Conservation (phyloP, 192 early-diverging fungal genomes). For the Dissophora globulifera region DNA sequence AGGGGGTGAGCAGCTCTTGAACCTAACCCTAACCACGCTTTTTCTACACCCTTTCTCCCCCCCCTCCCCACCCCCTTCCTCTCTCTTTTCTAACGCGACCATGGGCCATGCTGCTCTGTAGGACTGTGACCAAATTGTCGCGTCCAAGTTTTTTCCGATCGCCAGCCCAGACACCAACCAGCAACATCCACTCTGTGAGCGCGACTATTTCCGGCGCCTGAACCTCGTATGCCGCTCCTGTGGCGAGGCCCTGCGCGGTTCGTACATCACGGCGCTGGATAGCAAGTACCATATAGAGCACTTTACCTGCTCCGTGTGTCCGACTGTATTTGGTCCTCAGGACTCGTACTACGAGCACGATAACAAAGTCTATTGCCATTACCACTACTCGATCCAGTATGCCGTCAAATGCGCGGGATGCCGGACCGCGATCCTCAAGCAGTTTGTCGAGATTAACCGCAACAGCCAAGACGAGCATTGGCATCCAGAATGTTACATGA, state of each 20-base stretch:
- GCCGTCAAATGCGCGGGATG: constrained; percentile 96
- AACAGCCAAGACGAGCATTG: constrained; percentile 87
- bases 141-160: constrained; percentile 87
- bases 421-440: constrained; percentile 92
- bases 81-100: too few relatives aligned
- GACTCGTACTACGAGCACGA: constrained; percentile 98
- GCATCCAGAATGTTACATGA: constrained; percentile 99
- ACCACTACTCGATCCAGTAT: constrained; percentile 91
- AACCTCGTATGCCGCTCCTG: constrained; percentile 88
- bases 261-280: constrained; percentile 91
- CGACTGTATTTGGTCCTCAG: constrained; percentile 93
- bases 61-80: not conserved
- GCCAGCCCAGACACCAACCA: constrained; percentile 62
- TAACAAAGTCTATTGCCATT: constrained; percentile 91
- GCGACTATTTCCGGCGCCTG: constrained; percentile 85
- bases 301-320: constrained; percentile 94
- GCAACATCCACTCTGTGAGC: constrained; percentile 86
- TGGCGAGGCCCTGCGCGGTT: constrained; percentile 84
- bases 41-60: not conserved
- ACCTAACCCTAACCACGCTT: constrained; percentile 3
- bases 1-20: not conserved
- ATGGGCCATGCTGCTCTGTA: constrained; percentile 49
- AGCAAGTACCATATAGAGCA: constrained; percentile 98
- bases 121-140: constrained; percentile 83
- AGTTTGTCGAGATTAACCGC: constrained; percentile 93